Base-by-base conservation (phyloP, 2,329 filamentous ascomycete genomes). In the Cladosporium velox region DNA sequence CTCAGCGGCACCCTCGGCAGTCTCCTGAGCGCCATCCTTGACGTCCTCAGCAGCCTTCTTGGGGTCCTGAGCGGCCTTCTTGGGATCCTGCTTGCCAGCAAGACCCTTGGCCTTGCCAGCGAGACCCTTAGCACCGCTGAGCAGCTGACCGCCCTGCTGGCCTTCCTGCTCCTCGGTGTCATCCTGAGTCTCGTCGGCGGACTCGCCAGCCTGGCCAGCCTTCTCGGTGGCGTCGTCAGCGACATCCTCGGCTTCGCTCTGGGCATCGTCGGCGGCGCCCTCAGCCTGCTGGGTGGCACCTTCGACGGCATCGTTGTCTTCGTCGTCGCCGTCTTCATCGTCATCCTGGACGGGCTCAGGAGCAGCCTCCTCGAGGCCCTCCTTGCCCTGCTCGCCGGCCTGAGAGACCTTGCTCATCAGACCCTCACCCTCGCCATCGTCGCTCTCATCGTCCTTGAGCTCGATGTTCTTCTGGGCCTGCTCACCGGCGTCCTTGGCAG, bases 321-420 rank as follows among this genome's bases (percentile, higher is more conserved):
- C 78, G 10, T 79, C 76, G 59, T 81, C 77, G n/a, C 73, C 72
- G 28, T 74, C 70, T 34, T 78, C 77, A 10, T 80, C 77, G 47
- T 77, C 76, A 44, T 81, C 78, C 47, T 79, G 77, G 65, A 82
- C 77, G 58, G 81, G 81, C 71, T 83, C 79, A 5, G 81, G 81
- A 66, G 80, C 80, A 35, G 77, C 75, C 70, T 82, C 76, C 68
- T 82, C 75, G 59, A 83, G 78, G 32, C 76, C 76, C 68, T 82
- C 76, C 67, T 82, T 74, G 60, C 79, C 77, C 28, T 82, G 77
- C 59, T 80, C 78, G 64, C 77, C 79, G 54, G 78, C 78, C 70
- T 83, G 77, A 64, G 80, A 81, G 51, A 83, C 81, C 73, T 83
- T 84, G 74, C 79, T 80, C 70, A 77, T 71, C 28, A 75, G 73